phyloP scores from a whole-genome alignment of 805 yeast species.

The Ogataea chonburiensis region DNA sequence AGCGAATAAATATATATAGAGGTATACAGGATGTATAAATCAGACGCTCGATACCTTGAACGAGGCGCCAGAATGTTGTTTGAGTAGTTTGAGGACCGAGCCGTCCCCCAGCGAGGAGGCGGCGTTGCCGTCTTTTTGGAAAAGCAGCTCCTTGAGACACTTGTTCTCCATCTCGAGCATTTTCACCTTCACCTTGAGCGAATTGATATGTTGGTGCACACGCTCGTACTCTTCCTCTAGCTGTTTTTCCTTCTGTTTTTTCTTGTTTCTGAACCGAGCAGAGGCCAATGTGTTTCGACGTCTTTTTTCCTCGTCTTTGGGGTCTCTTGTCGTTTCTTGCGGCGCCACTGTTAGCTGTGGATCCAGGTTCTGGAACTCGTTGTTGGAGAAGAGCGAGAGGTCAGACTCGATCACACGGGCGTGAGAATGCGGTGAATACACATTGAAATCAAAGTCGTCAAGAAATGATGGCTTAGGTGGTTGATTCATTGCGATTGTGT shows the following conservation, averaged over 20 bases:
- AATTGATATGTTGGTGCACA: conserved; percentile 44
- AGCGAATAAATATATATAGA: too few species aligned
- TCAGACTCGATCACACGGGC: conserved; percentile 12
- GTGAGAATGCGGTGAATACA: conserved; percentile 7
- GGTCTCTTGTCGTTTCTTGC: conserved; percentile 2
- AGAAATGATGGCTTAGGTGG: conserved; percentile 8
- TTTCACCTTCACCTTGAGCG: conserved; percentile 46
- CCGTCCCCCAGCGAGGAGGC: conserved; percentile 22
- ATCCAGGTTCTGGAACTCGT: conserved; percentile 26
- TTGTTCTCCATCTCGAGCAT: conserved; percentile 63
- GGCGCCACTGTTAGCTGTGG: conserved; percentile 9
- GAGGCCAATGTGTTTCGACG: conserved; percentile 64
- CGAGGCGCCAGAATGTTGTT: conserved; percentile 22
- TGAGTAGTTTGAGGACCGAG: conserved; percentile 24
- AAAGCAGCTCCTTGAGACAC: conserved; percentile 47
- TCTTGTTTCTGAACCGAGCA: conserved; percentile 62
- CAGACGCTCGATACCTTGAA: conserved; percentile 26
- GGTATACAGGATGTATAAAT: too few species aligned
- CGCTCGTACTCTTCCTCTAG: conserved; percentile 49
- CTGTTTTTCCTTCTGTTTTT: conserved; percentile 57
- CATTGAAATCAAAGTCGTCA: conserved; percentile 21
- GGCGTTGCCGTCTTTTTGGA: conserved; percentile 9
- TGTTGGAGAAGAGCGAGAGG: conserved; percentile 25
- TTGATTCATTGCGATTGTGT: conserved; percentile 8
- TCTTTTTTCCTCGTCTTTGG: conserved; percentile 42